Evolutionary conservation across 352 stramenopile species (phyloP).

Genomic region (Phytophthora ohioensis): DNA sequence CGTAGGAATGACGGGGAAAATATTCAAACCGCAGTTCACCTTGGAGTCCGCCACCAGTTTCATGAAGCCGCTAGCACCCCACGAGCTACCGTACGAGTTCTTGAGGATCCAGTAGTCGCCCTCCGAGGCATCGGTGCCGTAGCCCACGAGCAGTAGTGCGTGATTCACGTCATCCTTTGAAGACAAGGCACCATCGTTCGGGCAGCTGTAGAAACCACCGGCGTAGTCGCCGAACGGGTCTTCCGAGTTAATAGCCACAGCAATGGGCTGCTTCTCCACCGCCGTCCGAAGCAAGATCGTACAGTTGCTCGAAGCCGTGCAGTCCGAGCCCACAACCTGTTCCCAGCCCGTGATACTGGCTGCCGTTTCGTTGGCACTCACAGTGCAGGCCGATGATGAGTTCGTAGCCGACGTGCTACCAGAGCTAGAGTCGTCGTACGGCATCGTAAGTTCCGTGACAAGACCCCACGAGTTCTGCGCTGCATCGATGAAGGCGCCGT

Average conservation of each 20-base stretch:
- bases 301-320: conserved; percentile 56
- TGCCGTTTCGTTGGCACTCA: conserved; percentile 58
- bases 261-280: conserved; percentile 71
- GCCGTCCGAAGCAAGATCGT: conserved; percentile 62
- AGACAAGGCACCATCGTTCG: conserved; percentile 66
- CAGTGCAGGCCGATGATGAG: conserved; percentile 41
- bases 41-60: conserved; percentile 73
- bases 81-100: conserved; percentile 81
- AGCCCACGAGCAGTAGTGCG: conserved; percentile 78
- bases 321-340: conserved; percentile 71
- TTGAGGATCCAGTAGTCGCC: conserved; percentile 88
- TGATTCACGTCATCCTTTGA: conserved; percentile 82
- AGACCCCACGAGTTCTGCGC: conserved; percentile 69
- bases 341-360: conserved; percentile 79
- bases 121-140: conserved; percentile 59
- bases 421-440: conserved; percentile 62
- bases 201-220: conserved; percentile 74
- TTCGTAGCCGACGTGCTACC: conserved; percentile 33
- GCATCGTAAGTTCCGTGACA: conserved; percentile 74
- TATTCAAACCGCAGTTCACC: conserved; percentile 81
- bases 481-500: conserved; percentile 81
- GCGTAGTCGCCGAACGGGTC: conserved; percentile 79
- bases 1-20: conserved; percentile 77
- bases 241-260: conserved; percentile 80
- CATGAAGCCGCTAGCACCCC: conserved; percentile 75